A percentile compares a stretch with the other conserved stretches of the same genome.
phyloP scores from a whole-genome alignment of 1,284 basidiomycete species.

The Malassezia caprae region DNA sequence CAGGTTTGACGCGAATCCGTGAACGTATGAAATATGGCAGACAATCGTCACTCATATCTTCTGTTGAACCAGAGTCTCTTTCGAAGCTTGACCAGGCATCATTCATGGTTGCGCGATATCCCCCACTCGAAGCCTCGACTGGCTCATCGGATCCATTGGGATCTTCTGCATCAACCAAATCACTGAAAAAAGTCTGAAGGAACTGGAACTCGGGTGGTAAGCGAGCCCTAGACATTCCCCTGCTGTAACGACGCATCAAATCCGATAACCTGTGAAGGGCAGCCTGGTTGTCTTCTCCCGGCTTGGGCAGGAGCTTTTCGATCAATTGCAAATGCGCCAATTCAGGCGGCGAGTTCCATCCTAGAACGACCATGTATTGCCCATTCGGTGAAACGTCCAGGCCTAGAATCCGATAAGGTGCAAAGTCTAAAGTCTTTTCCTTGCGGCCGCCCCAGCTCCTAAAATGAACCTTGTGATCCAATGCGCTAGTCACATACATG shows the following conservation, averaged over 20 bases:
- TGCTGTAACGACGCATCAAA: not conserved
- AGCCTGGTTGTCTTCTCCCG: not conserved
- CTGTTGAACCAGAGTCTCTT: not conserved
- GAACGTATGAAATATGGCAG: not conserved
- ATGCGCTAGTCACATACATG: constrained; percentile 76
- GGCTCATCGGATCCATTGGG: not conserved
- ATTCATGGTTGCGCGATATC: not conserved
- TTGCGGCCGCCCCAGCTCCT: constrained; percentile 52
- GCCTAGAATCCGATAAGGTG: constrained; percentile 77
- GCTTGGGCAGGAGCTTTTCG: not conserved
- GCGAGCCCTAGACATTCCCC: not conserved
- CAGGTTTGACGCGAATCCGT: not conserved
- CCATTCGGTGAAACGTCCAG: constrained; percentile 78
- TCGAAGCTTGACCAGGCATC: not conserved
- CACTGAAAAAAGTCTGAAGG: not conserved
- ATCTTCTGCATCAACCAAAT: not conserved
- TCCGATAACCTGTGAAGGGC: not conserved
- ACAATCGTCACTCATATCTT: not conserved
- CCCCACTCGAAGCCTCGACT: not conserved
- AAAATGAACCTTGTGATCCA: constrained; percentile 75
- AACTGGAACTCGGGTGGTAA: not conserved
- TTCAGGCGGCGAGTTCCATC: constrained; percentile 4
- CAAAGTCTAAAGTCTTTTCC: constrained; percentile 54
- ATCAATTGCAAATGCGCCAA: not conserved
- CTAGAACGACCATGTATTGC: constrained; percentile 65